phyloP scores from a whole-genome alignment of 2,329 filamentous ascomycete species.

The Trichoderma pleuroti region DNA sequence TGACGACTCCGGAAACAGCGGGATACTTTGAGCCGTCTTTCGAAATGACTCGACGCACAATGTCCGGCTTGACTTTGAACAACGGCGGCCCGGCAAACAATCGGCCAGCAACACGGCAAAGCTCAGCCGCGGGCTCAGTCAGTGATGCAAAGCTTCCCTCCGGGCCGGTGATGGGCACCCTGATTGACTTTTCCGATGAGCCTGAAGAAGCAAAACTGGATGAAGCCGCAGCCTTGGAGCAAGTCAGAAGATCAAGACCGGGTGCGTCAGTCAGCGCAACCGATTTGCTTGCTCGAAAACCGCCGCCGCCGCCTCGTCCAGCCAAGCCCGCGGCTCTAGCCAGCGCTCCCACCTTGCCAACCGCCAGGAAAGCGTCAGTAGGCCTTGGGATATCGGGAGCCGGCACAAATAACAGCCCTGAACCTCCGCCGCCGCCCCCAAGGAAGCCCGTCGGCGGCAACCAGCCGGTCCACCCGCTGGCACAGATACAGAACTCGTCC shows the following conservation, averaged over 20 bases:
- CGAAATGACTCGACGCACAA: conserved; percentile 28
- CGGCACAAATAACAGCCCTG: neutral
- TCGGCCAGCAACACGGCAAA: conserved; percentile 27
- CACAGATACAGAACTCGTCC: conserved; percentile 41
- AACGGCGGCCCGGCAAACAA: conserved; percentile 18
- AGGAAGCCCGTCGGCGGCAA: conserved; percentile 31
- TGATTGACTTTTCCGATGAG: conserved; percentile 60
- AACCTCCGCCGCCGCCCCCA: conserved; percentile 36
- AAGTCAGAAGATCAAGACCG: conserved; percentile 27
- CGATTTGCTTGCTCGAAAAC: conserved; percentile 32
- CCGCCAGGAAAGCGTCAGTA: conserved; percentile 24
- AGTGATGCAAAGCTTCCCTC: conserved; percentile 26
- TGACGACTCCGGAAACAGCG: conserved; percentile 70
- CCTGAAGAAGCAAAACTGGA: conserved; percentile 38
- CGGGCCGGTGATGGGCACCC: conserved; percentile 49
- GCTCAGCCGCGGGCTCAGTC: conserved; percentile 22
- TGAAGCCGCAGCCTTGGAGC: conserved; percentile 32
- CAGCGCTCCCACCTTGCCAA: conserved; percentile 37
- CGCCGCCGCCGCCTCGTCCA: conserved; percentile 52
- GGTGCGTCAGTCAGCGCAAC: conserved; percentile 27
- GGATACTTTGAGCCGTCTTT: conserved; percentile 72
- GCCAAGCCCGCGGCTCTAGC: conserved; percentile 55
- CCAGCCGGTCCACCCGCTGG: conserved; percentile 37
- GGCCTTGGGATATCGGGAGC: conserved; percentile 16
- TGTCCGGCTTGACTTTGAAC: conserved; percentile 28